Evolutionary conservation across 1,139 yeast genomes (phyloP), one percentile per base, ranked within the genome.

Genomic region (Ashbya aceris): DNA sequence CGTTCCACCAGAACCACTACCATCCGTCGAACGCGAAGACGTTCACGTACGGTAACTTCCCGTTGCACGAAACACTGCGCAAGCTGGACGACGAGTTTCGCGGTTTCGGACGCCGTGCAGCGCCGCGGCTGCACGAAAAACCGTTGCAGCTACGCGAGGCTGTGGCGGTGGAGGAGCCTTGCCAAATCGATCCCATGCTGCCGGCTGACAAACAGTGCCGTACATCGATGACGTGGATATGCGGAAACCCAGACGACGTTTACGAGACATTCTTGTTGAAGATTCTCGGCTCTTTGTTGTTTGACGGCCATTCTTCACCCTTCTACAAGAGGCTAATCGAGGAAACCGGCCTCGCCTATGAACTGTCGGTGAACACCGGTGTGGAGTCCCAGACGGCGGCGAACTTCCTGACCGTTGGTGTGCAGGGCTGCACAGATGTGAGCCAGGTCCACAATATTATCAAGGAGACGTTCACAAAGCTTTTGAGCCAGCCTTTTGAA

Each of bases 271-370:
- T 89, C 60, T 71, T 84, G 39, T 70, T 91, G 74, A 82, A 79
- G 46, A 68, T 89, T 6, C 67, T 89, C 39, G 77, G 84, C 20
- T 76, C 80, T 12, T 67, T 93, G 45, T 67, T 93, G 31, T 76
- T 83, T 53, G 96, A 86, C 59, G 97, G 98, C 1, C 97, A 89
- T 56, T 82, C 91, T 10, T 83, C 97, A 8, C 91, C 95, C 6
- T 71, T 91, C 43, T 85, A 89, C 62, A 86, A 87, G 62, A 77
- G 77, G 20, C 69, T 91, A 45, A 83, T 91, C 46, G 23, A 17
- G 23, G 98, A 91, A 60, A 66, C 82, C 8, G 94, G 93, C 2
- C 62, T 79, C 37, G 97, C 94, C 33, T 78, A 84, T 39, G 97
- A 91, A 53, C 91, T 82, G 60, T 70, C 93, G 0, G 84, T 89